Percentiles rank a stretch among this genome's conserved stretches.
Conservation (phyloP, 208 protist species). For the Trypanosoma platydactyli region DNA sequence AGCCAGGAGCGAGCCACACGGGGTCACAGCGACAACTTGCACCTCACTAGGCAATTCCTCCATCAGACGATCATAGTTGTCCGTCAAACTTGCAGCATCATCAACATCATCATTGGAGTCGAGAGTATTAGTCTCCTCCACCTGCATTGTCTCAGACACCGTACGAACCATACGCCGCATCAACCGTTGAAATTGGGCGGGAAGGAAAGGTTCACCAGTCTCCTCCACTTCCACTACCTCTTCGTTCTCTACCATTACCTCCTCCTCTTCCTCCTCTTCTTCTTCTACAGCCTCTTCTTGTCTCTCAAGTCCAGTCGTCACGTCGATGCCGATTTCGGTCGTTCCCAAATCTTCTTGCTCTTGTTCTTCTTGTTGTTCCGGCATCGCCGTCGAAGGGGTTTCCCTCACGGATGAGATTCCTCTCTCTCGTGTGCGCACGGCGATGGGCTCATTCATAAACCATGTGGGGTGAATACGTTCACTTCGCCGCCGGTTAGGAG, state of each 20-base stretch:
- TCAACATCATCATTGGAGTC: conserved; percentile 7
- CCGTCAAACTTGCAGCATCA: conserved; percentile 17
- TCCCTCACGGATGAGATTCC: neutral
- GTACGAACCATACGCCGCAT: neutral
- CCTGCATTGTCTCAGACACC: neutral
- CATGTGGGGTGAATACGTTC: neutral
- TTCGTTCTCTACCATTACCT: too few relatives aligned
- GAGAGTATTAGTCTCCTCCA: neutral
- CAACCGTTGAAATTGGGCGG: conserved; percentile 1
- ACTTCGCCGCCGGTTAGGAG: neutral
- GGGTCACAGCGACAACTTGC: conserved; percentile 58
- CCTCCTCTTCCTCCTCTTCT: too few relatives aligned
- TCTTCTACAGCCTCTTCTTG: too few relatives aligned
- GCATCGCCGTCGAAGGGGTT: neutral
- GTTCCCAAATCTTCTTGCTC: neutral
- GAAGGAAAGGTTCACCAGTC: neutral
- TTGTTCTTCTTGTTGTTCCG: too few relatives aligned
- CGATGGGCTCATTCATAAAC: conserved; percentile 1
- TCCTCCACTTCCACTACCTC: conserved; percentile 1
- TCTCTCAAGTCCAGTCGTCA: too few relatives aligned
- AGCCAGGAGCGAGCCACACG: conserved; percentile 55
- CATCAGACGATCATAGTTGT: conserved; percentile 42
- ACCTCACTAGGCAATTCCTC: conserved; percentile 68
- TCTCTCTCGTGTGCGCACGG: conserved; percentile 7
- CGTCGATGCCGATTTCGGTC: conserved; percentile 2